Evolutionary conservation across 805 yeast species (phyloP), one percentile per base, ranked within the genome.

Genomic region (Wickerhamiella brachini): DNA sequence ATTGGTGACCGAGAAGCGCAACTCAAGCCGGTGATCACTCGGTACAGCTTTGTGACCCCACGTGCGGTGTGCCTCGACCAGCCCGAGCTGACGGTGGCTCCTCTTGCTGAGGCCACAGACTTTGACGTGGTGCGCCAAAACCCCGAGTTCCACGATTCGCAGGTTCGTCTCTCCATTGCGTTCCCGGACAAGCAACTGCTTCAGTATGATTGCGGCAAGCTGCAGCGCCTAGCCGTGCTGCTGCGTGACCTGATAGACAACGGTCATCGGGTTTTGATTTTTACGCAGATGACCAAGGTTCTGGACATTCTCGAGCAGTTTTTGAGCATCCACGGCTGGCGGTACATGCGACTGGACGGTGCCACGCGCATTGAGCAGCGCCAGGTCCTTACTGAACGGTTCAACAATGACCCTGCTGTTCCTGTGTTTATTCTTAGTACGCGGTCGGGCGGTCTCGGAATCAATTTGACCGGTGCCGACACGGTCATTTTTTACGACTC

Each of bases 211-310:
- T 93, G 98, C 71, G 99, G 99, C 53, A 93, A 93, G 66, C 71
- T 93, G 38, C 99, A 93, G 64, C 83, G 81, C 59, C 68, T 93
- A 48, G 90, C 97, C 0, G 66, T 70, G 2, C 68, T 93, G 45
- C 67, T 93, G 50, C 85, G 83, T 52, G 83, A 86, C 23, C 71
- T 94, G 55, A 83, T 84, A 49, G 81, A 83, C 37, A 80, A 80
- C 45, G 97, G 97, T 0, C 99, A 93, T 64, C 74, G 98, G 55
- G 97, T 95, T 0, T 74, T 93, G 54, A 90, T 93, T 52, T 93
- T 93, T 70, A 93, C 99, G 0, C 99, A 93, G 63, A 93, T 93
- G 99, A 90, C 98, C 1, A 85, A 85, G 62, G 97, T 93, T 8
- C 72, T 93, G 65, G 98, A 93, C 67, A 80, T 94, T 44, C 68